Base-by-base conservation (phyloP, 768 basidiomycete genomes). In the Sistotremastrum niveocremeum region DNA sequence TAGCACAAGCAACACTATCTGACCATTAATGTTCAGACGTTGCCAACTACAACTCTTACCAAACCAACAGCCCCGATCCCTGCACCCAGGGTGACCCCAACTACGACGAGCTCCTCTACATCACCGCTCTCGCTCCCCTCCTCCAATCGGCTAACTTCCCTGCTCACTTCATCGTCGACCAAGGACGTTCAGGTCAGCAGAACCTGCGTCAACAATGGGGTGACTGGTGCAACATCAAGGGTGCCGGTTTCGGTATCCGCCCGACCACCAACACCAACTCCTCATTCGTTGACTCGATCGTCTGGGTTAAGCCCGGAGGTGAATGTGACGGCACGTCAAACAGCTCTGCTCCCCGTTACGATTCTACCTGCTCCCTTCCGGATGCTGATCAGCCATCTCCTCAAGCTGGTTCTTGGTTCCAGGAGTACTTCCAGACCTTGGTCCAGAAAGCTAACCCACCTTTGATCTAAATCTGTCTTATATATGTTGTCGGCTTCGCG, bases 271-370 rank as follows among this genome's bases (percentile, higher is more conserved):
- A 62, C 67, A 77, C 76, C 20, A 71, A 72, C 35, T 69, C 67
- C 38, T 58, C 65, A 42, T 63, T 71, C 52, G 72, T 79, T 49
- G 77, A 79, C 55, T 61, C 76, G 41, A 72, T 79, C 56, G 74
- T 77, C 49, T 79, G 76, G 76, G 69, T 76, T 52, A 80, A 80
- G 65, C 77, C 78, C 36, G 76, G 77, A 68, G 77, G 78, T 54
- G 76, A 79, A 62, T 74, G 69, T 51, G 77, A 79, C 54, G 77
- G 78, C 54, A 79, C 77, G 33, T 69, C 65, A 49, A 69, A 79
- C 67, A 68, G 64, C 41, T 71, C 72, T 10, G 62, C 77, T 20
- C 55, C 67, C 8, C 70, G 76, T 42, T 77, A 65, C 58, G 77
- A 79, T 52, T 52, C 53, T 48, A 48, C 71, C 52, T 77, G 76